phyloP scores from a whole-genome alignment of 192 early-diverging fungal genomes.

The Spizellomyces punctatus region DNA sequence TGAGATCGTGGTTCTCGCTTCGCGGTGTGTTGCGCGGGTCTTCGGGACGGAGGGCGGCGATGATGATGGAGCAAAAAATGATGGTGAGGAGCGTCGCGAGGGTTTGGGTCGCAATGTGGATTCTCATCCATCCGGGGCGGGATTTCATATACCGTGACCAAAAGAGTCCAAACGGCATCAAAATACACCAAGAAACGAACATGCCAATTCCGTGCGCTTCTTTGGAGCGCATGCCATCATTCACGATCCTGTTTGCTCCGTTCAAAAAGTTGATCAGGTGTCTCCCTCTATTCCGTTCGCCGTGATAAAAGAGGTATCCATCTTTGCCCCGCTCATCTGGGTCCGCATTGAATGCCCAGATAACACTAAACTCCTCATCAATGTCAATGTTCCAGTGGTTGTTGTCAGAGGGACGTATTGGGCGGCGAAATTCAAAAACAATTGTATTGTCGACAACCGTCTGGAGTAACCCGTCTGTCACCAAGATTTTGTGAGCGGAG shows the following conservation, averaged over 20 bases:
- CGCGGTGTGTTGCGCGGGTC: not conserved
- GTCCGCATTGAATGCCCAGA: conserved; percentile 24
- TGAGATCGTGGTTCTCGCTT: conserved; percentile 11
- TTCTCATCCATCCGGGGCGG: conserved; percentile 20
- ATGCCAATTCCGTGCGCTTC: conserved; percentile 33
- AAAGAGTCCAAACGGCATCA: conserved; percentile 38
- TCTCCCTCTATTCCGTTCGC: conserved; percentile 10
- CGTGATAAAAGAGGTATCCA: conserved; percentile 5
- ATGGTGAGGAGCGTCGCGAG: conserved; percentile 11
- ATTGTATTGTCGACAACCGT: not conserved
- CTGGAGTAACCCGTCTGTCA: not conserved
- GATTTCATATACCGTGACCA: conserved; percentile 33
- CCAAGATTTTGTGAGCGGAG: not conserved
- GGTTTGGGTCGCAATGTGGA: conserved; percentile 27
- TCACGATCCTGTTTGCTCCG: not conserved
- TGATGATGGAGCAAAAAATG: not conserved
- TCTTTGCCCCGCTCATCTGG: conserved; percentile 1
- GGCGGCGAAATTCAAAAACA: conserved; percentile 15
- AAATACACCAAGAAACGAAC: conserved; percentile 36
- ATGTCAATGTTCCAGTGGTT: conserved; percentile 16
- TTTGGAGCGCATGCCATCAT: conserved; percentile 7
- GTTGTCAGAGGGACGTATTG: conserved; percentile 14
- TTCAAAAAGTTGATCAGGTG: conserved; percentile 20
- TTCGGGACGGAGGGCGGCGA: not conserved
- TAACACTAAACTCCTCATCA: not conserved